Evolutionary conservation across 495 filamentous ascomycete species (phyloP).

Genomic region (Jackrogersella minutella): DNA sequence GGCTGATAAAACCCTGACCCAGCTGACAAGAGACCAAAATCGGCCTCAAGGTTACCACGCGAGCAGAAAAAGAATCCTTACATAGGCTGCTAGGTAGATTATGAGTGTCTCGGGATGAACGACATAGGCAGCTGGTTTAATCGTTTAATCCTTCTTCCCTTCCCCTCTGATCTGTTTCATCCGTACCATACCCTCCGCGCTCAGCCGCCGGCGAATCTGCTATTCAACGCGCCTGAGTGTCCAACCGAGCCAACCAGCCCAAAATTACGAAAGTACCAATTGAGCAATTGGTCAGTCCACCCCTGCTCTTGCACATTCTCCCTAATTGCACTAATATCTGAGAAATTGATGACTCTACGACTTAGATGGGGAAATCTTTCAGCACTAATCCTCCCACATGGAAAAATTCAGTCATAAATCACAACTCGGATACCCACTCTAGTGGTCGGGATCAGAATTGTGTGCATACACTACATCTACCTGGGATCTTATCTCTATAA

Average conservation of each 20-base stretch:
- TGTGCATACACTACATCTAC: constrained; percentile 15
- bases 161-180: constrained; percentile 34
- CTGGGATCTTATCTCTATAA: constrained; percentile 9
- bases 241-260: constrained; percentile 21
- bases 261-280: constrained; percentile 30
- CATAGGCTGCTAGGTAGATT: neutral
- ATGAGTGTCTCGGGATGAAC: constrained; percentile 4
- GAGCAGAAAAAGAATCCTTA: neutral
- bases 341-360: constrained; percentile 26
- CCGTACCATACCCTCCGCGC: constrained; percentile 27
- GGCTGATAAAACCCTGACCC: neutral
- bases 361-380: constrained; percentile 15
- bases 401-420: neutral
- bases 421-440: constrained; percentile 13
- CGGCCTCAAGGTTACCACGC: neutral
- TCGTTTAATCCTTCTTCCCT: no score
- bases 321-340: constrained; percentile 40
- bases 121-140: constrained; percentile 24
- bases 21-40: constrained; percentile 11
- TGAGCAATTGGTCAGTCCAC: constrained; percentile 29
- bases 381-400: neutral
- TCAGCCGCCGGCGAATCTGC: constrained; percentile 32
- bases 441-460: constrained; percentile 25
- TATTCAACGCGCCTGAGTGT: constrained; percentile 18
- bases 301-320: constrained; percentile 36